These are phyloP conservation scores for Cinnamomum micranthum DNA, from an alignment of 164 flowering plant species.

Conservation along the genomic window DNA sequence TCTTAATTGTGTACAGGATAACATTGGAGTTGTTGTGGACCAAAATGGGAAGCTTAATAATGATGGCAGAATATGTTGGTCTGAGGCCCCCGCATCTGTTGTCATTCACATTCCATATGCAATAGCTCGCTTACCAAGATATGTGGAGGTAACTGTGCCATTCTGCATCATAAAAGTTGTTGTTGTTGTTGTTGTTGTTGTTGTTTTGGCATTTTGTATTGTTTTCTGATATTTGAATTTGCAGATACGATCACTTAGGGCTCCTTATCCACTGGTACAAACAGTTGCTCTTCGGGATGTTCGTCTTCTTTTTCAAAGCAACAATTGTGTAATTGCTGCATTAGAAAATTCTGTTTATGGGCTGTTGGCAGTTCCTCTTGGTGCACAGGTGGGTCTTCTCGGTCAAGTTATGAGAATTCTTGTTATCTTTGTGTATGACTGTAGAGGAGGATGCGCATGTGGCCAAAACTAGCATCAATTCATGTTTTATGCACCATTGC, in stretches of 20 bases:
- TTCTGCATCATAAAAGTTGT: background rate
- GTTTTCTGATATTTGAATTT: constrained; percentile 11
- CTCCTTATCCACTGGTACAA: constrained; percentile 88
- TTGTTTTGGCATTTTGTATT: background rate
- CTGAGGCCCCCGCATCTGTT: constrained; percentile 81
- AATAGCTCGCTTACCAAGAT: constrained; percentile 79
- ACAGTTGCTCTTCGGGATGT: constrained; percentile 81
- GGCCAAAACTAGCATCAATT: no score
- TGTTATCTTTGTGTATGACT: no score
- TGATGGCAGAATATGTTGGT: constrained; percentile 95
- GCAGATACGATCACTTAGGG: constrained; percentile 92
- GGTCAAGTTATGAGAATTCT: background rate
- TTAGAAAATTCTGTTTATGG: constrained; percentile 73
- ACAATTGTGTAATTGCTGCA: constrained; percentile 56
- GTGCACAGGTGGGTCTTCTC: constrained; percentile 77
- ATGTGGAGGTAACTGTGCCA: constrained; percentile 66
- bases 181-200: background rate
- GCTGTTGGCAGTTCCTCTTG: constrained; percentile 89
- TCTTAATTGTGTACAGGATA: constrained; percentile 50
- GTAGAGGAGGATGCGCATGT: no score
- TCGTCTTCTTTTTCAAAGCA: constrained; percentile 53
- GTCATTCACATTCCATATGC: constrained; percentile 84
- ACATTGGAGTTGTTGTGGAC: constrained; percentile 93
- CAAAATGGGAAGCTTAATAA: constrained; percentile 94
- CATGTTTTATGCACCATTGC: no score